These are phyloP conservation scores for Acacia acuminata DNA, from an alignment of 306 rosid genomes.

Conservation along the genomic window DNA sequence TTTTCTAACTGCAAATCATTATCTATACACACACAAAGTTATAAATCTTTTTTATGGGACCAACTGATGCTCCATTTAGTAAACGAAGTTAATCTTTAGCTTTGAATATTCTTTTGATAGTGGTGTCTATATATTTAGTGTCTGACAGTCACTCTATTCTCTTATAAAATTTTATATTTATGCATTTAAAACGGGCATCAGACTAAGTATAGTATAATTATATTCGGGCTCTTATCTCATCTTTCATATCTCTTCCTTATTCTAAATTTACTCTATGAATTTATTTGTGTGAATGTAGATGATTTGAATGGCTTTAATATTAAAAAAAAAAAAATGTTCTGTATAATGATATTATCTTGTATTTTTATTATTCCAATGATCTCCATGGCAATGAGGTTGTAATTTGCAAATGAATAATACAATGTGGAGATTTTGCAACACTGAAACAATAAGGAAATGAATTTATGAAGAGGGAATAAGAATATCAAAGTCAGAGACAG, in stretches of 20 bases:
- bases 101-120: too few relatives aligned
- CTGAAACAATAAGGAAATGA: not conserved
- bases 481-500: slow-evolving; percentile 30
- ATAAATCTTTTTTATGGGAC: not conserved
- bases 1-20: not conserved
- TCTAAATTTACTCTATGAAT: not conserved
- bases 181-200: not conserved
- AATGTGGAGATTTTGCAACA: not conserved
- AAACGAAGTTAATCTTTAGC: too few relatives aligned
- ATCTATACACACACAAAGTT: not conserved
- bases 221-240: not conserved
- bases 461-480: slow-evolving; percentile 16
- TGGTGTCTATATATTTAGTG: too few relatives aligned
- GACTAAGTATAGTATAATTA: not conserved
- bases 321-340: not conserved
- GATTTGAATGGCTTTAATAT: not conserved
- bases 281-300: not conserved
- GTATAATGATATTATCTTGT: not conserved
- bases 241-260: not conserved
- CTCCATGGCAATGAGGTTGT: not conserved
- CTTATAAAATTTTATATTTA: not conserved
- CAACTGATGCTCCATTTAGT: too few relatives aligned
- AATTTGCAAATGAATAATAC: not conserved
- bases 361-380: not conserved
- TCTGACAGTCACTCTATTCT: too few relatives aligned